These are phyloP conservation scores for Penicillium canariense DNA, from an alignment of 495 filamentous ascomycete species.

Conservation along the genomic window DNA sequence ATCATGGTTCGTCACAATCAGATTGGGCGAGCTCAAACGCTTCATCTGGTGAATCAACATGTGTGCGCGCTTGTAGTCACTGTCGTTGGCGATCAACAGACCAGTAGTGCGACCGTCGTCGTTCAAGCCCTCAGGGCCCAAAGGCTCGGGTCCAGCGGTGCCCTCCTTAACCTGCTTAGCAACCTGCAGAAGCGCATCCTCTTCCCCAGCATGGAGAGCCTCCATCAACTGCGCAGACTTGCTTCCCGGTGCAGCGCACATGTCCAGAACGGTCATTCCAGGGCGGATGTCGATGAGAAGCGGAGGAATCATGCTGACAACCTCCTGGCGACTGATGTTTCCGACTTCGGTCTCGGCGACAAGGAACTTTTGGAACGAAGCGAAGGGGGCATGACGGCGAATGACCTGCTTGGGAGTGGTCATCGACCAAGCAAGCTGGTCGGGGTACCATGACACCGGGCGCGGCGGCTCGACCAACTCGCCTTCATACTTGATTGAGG, in stretches of 20 bases:
- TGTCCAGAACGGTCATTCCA: conserved; percentile 87
- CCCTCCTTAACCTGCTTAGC: conserved; percentile 51
- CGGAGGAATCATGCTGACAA: conserved; percentile 98
- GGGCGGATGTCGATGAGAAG: conserved; percentile 87
- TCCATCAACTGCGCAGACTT: conserved; percentile 95
- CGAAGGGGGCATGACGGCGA: conserved; percentile 86
- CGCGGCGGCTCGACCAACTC: conserved; percentile 74
- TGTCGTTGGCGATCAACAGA: conserved; percentile 90
- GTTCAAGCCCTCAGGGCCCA: conserved; percentile 51
- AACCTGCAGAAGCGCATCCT: conserved; percentile 68
- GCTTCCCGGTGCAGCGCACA: conserved; percentile 95
- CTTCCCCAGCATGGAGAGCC: conserved; percentile 88
- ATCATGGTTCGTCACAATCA: conserved; percentile 97
- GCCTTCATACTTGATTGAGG: conserved; percentile 76
- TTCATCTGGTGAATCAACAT: conserved; percentile 98
- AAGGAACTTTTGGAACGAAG: conserved; percentile 95
- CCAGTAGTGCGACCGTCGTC: conserved; percentile 88
- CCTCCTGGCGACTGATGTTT: conserved; percentile 95
- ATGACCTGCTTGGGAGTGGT: conserved; percentile 92
- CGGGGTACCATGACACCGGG: conserved; percentile 86
- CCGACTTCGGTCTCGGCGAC: conserved; percentile 95
- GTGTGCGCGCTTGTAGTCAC: conserved; percentile 90
- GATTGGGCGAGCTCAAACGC: conserved; percentile 89
- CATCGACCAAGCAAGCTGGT: conserved; percentile 92
- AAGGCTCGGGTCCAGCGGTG: conserved; percentile 45